Evolutionary conservation across 768 basidiomycete genomes (phyloP), one percentile per base, ranked within the genome.

Genomic region (Hygrocybe coccinea): DNA sequence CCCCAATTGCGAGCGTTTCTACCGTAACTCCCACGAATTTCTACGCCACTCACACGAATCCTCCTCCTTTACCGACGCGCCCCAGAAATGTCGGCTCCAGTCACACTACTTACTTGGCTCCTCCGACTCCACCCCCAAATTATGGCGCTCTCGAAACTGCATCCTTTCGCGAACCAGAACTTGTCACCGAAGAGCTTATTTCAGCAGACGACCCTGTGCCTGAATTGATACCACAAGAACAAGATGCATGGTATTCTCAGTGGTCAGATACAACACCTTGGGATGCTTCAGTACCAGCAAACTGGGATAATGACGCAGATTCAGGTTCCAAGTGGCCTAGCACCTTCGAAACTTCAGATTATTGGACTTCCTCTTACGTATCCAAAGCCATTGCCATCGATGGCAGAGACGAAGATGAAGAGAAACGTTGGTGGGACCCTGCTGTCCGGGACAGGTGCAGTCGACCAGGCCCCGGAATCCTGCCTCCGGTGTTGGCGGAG

Each of bases 391-490:
- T 51, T 9, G 56, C 60, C 19, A 86, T 91, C 60, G 80, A 83
- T 69, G 86, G 84, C 6, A 75, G 88, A 45, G 74, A 76, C 51
- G 73, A 71, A 7, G 64, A 73, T 2, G 87, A 91, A 64, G 89
- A 91, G 68, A 69, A 67, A 17, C 71, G 73, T 45, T 91, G 89
- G 89, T 90, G 84, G 84, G 79, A 87, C 65, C 62, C 74, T 7
- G 75, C 74, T 15, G 61, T 76, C 17, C 78, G 81, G 41, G 72
- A 71, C 38, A 67, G 54, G 43, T 64, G 67, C 61, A 65, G 69
- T 41, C 83, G 88, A 21, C 89, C 89, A 0, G 89, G 89, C 2
- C 76, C 78, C 1, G 89, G 89, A 15, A 76, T 89, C 43, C 74
- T 91, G 19, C 81, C 89, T 0, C 84, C 88, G 2, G 68, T 83